Conservation (phyloP, 352 stramenopile genomes). For the Phytophthora cajani region DNA sequence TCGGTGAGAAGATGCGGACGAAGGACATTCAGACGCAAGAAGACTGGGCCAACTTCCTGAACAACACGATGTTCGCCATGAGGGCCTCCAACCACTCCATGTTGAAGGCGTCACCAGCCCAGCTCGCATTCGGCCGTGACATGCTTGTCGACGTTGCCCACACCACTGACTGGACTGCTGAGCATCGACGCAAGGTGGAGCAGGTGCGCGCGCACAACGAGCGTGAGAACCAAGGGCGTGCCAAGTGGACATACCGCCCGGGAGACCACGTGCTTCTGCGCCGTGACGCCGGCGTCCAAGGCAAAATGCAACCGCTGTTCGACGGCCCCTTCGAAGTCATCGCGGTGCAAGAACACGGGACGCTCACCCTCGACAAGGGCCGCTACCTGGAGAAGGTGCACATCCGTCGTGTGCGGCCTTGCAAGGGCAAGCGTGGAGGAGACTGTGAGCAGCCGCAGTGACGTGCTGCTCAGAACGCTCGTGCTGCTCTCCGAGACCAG, state of each 20-base stretch:
- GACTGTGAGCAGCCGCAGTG: neutral
- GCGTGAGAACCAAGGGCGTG: neutral
- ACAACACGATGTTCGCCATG: slow-evolving; percentile 8
- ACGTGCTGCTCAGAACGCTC: neutral
- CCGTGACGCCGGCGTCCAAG: neutral
- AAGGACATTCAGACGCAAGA: neutral
- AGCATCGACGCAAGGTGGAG: neutral
- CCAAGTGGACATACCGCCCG: neutral
- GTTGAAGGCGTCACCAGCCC: neutral
- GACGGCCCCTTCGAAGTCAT: neutral
- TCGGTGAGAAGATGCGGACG: slow-evolving; percentile 12
- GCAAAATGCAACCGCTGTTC: neutral
- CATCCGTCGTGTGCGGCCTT: neutral
- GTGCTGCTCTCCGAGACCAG: neutral
- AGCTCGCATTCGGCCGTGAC: slow-evolving; percentile 9
- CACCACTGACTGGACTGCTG: neutral
- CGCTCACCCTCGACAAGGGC: neutral
- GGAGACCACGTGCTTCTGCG: neutral
- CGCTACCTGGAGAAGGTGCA: neutral
- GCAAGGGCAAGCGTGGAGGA: neutral
- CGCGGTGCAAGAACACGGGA: neutral
- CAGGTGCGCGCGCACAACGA: neutral
- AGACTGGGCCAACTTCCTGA: slow-evolving; percentile 12
- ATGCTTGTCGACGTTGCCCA: neutral
- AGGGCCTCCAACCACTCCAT: neutral